Percentiles rank a stretch among this genome's conserved stretches.
These are phyloP conservation scores for Panicum virgatum DNA, from an alignment of 202 grass and related monocot genomes.

Conservation along the genomic window DNA sequence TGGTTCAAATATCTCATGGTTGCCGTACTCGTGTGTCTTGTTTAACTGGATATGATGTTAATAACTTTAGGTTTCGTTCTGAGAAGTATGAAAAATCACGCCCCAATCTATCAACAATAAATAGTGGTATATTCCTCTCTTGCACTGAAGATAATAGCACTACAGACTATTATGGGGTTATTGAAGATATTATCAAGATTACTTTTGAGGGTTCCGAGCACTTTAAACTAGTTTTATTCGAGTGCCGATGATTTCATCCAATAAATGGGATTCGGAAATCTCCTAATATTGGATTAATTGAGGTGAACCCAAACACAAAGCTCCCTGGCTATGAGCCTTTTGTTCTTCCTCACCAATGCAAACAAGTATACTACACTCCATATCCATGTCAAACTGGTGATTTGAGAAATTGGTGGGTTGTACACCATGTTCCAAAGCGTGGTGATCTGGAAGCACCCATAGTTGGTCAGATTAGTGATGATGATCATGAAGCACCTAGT, in stretches of 20 bases:
- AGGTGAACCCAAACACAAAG: background rate
- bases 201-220: background rate
- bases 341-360: background rate
- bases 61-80: background rate
- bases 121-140: background rate
- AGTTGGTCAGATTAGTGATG: too few relatives aligned
- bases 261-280: background rate
- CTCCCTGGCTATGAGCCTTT: background rate
- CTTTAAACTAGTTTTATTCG: background rate
- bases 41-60: constrained; percentile 17
- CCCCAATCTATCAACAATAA: background rate
- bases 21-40: background rate
- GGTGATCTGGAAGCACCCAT: background rate
- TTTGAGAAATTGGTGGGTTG: background rate
- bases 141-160: background rate
- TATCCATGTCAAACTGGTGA: background rate
- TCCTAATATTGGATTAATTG: constrained; percentile 6
- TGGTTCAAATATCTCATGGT: constrained; percentile 9
- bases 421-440: background rate
- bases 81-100: background rate
- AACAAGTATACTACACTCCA: constrained; percentile 23
- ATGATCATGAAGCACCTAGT: background rate
- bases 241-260: constrained; percentile 2
- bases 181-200: background rate
- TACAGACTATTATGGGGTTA: background rate